phyloP scores from a whole-genome alignment of 345 rosid species.

The Eucalyptus sideroxylon region DNA sequence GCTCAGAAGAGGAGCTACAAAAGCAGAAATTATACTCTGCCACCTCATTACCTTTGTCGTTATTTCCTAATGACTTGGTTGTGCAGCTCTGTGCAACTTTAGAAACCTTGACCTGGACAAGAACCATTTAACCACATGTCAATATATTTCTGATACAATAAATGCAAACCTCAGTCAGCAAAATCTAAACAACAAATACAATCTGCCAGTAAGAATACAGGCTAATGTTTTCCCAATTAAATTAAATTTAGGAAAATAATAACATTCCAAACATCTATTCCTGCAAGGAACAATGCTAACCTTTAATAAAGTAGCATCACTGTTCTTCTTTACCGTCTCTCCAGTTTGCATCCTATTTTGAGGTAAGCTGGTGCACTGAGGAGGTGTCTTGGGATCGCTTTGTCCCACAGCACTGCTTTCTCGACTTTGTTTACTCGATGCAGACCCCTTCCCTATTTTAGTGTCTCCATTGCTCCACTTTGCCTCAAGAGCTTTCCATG shows the following conservation, averaged over 20 bases:
- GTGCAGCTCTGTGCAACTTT: conserved; percentile 10
- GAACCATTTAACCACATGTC: neutral
- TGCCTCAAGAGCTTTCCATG: conserved; percentile 52
- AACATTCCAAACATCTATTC: neutral
- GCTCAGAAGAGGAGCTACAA: conserved; percentile 1
- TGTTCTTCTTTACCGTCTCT: conserved; percentile 8
- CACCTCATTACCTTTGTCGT: conserved; percentile 47
- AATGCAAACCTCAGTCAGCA: neutral
- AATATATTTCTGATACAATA: neutral
- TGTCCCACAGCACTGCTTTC: conserved; percentile 13
- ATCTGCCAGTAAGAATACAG: neutral
- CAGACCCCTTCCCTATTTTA: neutral
- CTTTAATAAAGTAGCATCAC: conserved; percentile 5
- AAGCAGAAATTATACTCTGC: conserved; percentile 23
- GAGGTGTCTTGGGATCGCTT: conserved; percentile 21
- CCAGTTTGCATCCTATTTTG: conserved; percentile 14
- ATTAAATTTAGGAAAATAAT: neutral
- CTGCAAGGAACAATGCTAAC: conserved; percentile 7
- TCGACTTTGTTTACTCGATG: conserved; percentile 2
- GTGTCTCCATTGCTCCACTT: conserved; percentile 16
- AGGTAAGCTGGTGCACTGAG: neutral
- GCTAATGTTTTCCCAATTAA: neutral
- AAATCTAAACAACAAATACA: neutral
- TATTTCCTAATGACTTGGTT: conserved; percentile 4
- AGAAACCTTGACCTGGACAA: conserved; percentile 22